phyloP scores from a whole-genome alignment of 1,139 yeast species.

The Yamadazyma friedrichii region DNA sequence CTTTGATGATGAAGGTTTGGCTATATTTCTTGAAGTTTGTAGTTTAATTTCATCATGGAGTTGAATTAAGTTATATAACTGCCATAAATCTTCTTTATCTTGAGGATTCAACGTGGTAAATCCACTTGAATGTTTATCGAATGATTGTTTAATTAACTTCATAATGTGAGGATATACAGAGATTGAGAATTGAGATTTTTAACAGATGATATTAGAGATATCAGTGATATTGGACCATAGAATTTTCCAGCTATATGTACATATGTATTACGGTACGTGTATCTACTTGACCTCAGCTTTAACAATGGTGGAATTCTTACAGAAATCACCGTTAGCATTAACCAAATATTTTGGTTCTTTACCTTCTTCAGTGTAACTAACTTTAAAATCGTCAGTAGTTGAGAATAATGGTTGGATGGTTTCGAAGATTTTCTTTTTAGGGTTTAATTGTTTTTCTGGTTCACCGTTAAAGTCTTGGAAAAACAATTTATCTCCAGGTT shows the following conservation, averaged over 20 bases:
- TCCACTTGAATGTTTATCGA: constrained; percentile 60
- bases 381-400: constrained; percentile 73
- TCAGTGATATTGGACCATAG: no score
- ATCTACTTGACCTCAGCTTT: constrained; percentile 70
- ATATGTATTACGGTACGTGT: background rate
- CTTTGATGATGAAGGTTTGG: constrained; percentile 41
- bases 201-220: no score
- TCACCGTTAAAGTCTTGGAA: constrained; percentile 86
- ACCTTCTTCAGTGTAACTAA: constrained; percentile 80
- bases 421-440: constrained; percentile 99
- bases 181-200: background rate
- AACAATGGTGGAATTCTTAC: constrained; percentile 66
- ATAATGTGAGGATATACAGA: no score
- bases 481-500: constrained; percentile 95
- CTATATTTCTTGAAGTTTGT: constrained; percentile 65
- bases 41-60: constrained; percentile 74
- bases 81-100: constrained; percentile 92
- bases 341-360: constrained; percentile 76
- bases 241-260: no score
- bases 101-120: constrained; percentile 69
- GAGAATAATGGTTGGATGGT: constrained; percentile 87
- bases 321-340: constrained; percentile 68
- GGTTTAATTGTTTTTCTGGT: constrained; percentile 92
- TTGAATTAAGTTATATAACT: constrained; percentile 74
- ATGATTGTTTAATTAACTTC: constrained; percentile 16